phyloP scores from a whole-genome alignment of 768 basidiomycete genomes.

The Panellus pusillus region DNA sequence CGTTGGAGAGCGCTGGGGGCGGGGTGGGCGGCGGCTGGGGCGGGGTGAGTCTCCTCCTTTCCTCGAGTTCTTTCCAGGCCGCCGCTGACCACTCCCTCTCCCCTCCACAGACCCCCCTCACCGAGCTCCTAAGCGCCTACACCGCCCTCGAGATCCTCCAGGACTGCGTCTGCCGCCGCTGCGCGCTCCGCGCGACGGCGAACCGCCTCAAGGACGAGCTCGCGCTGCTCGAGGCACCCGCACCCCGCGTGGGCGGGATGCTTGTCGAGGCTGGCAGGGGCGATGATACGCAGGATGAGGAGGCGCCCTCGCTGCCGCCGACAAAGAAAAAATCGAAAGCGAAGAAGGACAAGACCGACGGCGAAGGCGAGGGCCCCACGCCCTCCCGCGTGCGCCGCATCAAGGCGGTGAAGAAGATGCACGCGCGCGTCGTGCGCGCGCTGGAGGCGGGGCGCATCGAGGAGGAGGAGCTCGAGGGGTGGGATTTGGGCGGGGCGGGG shows the following conservation, averaged over 20 bases:
- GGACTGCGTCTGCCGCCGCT: slow-evolving; percentile 93
- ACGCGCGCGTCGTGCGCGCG: slow-evolving; percentile 57
- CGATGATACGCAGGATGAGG: not conserved
- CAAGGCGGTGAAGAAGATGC: slow-evolving; percentile 69
- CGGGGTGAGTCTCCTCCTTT: slow-evolving; percentile 7
- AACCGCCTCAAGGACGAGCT: slow-evolving; percentile 62
- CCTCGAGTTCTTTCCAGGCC: too few species aligned
- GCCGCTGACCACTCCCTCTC: too few species aligned
- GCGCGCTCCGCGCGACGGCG: slow-evolving; percentile 81
- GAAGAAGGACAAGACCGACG: slow-evolving; percentile 26
- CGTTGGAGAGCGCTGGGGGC: slow-evolving; percentile 26
- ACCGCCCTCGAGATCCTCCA: slow-evolving; percentile 83
- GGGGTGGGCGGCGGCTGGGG: slow-evolving; percentile 14
- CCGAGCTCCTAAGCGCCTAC: slow-evolving; percentile 66
- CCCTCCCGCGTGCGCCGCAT: slow-evolving; percentile 74
- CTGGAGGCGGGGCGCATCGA: slow-evolving; percentile 78
- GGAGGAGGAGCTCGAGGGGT: slow-evolving; percentile 49
- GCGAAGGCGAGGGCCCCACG: slow-evolving; percentile 46
- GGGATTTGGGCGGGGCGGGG: slow-evolving; percentile 12
- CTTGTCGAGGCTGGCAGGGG: too few species aligned
- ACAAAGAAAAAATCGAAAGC: not conserved
- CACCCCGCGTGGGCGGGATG: slow-evolving; percentile 9
- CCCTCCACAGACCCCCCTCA: slow-evolving; percentile 8
- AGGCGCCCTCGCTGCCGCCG: not conserved
- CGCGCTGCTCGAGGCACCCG: slow-evolving; percentile 51